Base-by-base conservation (phyloP, 371 early-diverging fungal species). In the Syncephalastrum sp. region DNA sequence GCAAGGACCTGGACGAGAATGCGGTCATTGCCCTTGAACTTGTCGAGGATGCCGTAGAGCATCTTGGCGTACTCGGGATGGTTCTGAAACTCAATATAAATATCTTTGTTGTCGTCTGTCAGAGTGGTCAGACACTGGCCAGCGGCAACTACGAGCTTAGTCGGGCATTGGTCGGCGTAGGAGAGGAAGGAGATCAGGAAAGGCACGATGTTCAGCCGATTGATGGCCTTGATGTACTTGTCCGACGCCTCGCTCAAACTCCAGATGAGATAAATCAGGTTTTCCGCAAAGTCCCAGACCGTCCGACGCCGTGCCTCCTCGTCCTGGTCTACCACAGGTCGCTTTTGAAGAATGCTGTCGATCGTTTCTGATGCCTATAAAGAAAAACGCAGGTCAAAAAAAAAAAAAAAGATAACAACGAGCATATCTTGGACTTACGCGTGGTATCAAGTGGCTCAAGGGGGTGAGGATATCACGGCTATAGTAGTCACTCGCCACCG, bases 91-190 rank as follows among this genome's bases (percentile, higher is more conserved):
- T 83, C 74, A 29, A 75, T 72, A 44, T 82, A 70, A 44, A 84
- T 72, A 8, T 83, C 82, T 8, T 75, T 70, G 67, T 93, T 93
- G 21, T 89, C 87, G 41, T 94, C 94, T 0, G 92, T 89, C 42
- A 95, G 67, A 3, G 91, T 91, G 60, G 89, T 87, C 38, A 95
- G 81, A 52, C 89, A 89, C 76, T 93, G 94, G 4, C 86, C 90
- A 42, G 89, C 89, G 41, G 85, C 82, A 57, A 90, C 72, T 27
- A 86, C 82, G n/a, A 86, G 83, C 24, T 71, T 71, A 1, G 74
- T 79, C 25, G 88, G 85, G 42, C 81, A 80, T 57, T 84, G 84
- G 50, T 82, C 79, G 23, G 84, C 81, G 45, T 80, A 69, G 29
- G 72, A 72, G 50, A 89, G 72, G 57, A 89, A 90, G 7, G 88